Evolutionary conservation across 208 protist genomes (phyloP).

Genomic region (Phytomonas serpens): DNA sequence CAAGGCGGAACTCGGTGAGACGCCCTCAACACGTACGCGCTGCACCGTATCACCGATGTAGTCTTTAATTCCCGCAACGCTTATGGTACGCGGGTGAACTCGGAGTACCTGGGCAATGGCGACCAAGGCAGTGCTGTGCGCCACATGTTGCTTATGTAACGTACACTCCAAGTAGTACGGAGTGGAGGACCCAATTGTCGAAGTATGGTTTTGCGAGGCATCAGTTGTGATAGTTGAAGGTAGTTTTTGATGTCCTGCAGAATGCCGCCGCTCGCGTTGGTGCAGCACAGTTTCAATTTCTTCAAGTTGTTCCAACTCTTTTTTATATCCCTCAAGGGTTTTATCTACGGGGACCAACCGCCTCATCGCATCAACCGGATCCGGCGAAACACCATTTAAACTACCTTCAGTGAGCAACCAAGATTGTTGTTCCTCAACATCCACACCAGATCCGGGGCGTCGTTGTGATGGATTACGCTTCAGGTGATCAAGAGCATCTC

Average conservation of each 20-base stretch:
- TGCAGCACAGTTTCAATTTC: not conserved
- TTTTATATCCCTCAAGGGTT: not conserved
- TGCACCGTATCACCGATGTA: conserved; percentile 85
- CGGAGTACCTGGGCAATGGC: conserved; percentile 59
- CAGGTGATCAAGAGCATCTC: not conserved
- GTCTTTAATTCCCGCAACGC: conserved; percentile 80
- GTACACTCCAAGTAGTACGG: conserved; percentile 49
- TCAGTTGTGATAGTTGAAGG: not conserved
- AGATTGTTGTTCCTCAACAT: not conserved
- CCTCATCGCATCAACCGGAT: not conserved
- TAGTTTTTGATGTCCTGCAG: not conserved
- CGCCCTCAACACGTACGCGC: conserved; percentile 58
- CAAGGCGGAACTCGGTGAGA: conserved; percentile 51
- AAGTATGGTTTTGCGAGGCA: not conserved
- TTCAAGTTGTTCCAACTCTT: not conserved
- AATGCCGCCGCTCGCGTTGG: not conserved
- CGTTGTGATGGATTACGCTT: not conserved
- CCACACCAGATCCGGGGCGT: not conserved
- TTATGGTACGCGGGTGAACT: conserved; percentile 71
- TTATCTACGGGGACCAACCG: not conserved
- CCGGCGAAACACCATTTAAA: not conserved
- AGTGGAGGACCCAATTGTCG: not conserved
- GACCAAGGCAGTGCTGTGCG: conserved; percentile 57
- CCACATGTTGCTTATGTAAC: conserved; percentile 78
- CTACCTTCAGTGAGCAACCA: not conserved